phyloP scores from a whole-genome alignment of 139 green algal genomes.

The Coelastrella sp. region DNA sequence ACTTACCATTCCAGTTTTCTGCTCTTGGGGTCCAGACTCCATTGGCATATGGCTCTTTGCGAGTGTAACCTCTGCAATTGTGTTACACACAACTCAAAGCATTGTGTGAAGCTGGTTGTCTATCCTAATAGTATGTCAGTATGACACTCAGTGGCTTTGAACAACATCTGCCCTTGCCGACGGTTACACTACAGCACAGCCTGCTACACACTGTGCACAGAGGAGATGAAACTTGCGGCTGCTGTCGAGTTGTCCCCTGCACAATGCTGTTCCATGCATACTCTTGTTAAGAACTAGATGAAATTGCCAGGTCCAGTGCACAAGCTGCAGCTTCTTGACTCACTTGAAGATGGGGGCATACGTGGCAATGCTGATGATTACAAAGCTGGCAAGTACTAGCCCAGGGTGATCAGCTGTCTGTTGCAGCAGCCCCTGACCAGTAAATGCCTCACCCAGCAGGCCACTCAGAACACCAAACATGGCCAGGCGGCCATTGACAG shows the following conservation, averaged over 20 bases:
- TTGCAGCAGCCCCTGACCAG: constrained; percentile 24
- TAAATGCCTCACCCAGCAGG: constrained; percentile 5
- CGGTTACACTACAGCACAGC: no score
- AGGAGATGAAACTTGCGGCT: no score
- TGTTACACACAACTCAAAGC: background rate
- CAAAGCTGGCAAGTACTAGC: constrained; percentile 20
- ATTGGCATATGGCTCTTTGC: background rate
- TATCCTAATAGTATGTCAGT: no score
- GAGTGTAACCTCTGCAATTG: background rate
- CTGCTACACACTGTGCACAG: no score
- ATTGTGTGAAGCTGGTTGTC: no score
- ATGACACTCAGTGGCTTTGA: no score
- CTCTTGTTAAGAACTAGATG: no score
- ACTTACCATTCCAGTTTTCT: background rate
- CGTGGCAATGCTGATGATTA: constrained; percentile 36
- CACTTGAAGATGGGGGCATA: constrained; percentile 38
- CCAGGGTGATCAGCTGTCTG: constrained; percentile 41
- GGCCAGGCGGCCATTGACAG: constrained; percentile 19
- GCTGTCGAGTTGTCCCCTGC: no score
- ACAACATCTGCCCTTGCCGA: no score
- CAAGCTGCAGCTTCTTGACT: no score
- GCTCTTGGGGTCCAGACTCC: background rate
- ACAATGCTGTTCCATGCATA: no score
- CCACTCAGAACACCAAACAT: constrained; percentile 7
- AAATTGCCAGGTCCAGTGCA: no score